Base-by-base conservation (phyloP, 2,329 filamentous ascomycete genomes). In the Cryphonectria parasitica region DNA sequence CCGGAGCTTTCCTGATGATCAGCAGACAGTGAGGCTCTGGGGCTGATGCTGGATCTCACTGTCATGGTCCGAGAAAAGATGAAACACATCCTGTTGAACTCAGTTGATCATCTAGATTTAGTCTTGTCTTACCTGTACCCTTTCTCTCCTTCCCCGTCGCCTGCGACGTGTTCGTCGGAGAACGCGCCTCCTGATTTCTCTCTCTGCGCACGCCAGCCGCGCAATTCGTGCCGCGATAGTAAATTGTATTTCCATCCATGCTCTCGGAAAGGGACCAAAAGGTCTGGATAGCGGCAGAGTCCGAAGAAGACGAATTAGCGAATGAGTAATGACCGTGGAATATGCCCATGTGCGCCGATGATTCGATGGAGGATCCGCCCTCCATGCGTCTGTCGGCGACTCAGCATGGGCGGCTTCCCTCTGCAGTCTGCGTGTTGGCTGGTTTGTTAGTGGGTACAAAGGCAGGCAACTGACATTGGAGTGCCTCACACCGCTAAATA, bases 251-350 rank as follows among this genome's bases (percentile, higher is more conserved):
- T 56, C 15, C 2, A 10, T 11, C 2, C 36, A 49, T n/a, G 28
- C 15, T 19, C 54, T 58, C 28, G 54, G 2, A 28, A 56, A 17
- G 54, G 13, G 25, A 43, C 22, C 34, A 13, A 41, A 63, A 45
- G 41, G 41, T 60, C 52, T 49, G 52, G 34, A 41, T 25, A 45
- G 36, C 28, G 2, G 31, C 63, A 28, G 52, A 19, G 25, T 34
- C 3, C 34, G 34, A 45, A 45, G 17, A 49, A 49, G n/a, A 71
- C 49, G 69, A 69, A 71, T 69, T 71, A 63, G 63, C 69, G 56
- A 71, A 71, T 69, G 56, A 60, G 64, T 61, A n/a, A 61, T n/a
- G 60, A 41, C 60, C 28, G 60, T 13, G 58, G 63, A 45, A 36
- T 34, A 36, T 56, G n/a, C 43, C 43, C 63, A 65, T 65, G 45